phyloP scores from a whole-genome alignment of 2,329 filamentous ascomycete genomes.

The Colletotrichum sp. region DNA sequence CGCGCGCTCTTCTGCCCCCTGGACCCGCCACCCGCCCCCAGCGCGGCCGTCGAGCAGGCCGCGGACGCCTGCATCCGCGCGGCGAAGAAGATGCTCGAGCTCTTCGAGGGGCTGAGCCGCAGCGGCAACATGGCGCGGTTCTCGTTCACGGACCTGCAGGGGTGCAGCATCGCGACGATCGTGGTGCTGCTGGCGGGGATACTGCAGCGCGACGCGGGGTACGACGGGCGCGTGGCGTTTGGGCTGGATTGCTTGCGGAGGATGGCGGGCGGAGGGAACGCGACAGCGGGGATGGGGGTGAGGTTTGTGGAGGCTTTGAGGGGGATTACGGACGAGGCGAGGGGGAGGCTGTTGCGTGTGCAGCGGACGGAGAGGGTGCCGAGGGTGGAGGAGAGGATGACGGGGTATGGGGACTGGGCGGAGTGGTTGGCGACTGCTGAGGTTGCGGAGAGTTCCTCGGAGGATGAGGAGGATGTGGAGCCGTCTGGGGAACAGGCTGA shows the following conservation, averaged over 20 bases:
- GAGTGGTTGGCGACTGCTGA: slow-evolving; percentile 23
- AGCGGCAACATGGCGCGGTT: slow-evolving; percentile 37
- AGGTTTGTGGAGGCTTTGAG: slow-evolving; percentile 29
- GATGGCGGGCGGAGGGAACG: slow-evolving; percentile 37
- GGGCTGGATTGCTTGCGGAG: slow-evolving; percentile 34
- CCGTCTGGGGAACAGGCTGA: not conserved
- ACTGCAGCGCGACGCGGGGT: slow-evolving; percentile 35
- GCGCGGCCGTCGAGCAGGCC: slow-evolving; percentile 20
- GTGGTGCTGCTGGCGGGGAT: slow-evolving; percentile 37
- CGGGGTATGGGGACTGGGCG: slow-evolving; percentile 25
- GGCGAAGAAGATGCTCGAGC: slow-evolving; percentile 32
- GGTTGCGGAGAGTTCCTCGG: not conserved
- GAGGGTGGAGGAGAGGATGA: not conserved
- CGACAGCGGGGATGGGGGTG: slow-evolving; percentile 27
- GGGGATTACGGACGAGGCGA: slow-evolving; percentile 26
- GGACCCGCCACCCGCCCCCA: not conserved
- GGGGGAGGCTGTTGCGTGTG: slow-evolving; percentile 11
- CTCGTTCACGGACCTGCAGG: slow-evolving; percentile 44
- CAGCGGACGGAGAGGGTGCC: not conserved
- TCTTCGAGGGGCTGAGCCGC: slow-evolving; percentile 33
- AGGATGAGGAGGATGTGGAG: not conserved
- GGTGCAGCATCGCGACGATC: slow-evolving; percentile 41
- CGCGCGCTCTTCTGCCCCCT: slow-evolving; percentile 19
- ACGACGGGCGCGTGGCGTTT: slow-evolving; percentile 31
- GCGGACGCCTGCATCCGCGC: slow-evolving; percentile 33